Percentiles rank a stretch among this genome's conserved stretches.
phyloP scores from a whole-genome alignment of 805 yeast species.

The Lachancea kluyveri region DNA sequence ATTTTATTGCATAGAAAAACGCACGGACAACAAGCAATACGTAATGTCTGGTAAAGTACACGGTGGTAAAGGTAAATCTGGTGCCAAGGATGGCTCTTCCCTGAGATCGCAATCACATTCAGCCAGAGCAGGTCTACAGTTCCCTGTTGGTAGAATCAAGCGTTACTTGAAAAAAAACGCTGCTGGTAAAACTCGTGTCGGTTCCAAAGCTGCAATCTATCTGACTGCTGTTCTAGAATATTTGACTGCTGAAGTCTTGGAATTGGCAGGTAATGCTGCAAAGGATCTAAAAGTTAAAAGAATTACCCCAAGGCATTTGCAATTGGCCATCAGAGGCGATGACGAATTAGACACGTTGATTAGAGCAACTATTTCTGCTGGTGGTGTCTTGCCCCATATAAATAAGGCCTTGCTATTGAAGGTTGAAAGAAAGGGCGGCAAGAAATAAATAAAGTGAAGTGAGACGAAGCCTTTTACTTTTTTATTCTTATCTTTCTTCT shows the following conservation, averaged over 20 bases:
- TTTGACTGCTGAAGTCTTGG: conserved; percentile 93
- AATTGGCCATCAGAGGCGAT: conserved; percentile 95
- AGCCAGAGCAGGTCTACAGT: conserved; percentile 90
- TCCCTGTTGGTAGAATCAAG: conserved; percentile 99
- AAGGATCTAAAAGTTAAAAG: conserved; percentile 92
- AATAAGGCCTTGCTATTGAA: conserved; percentile 75
- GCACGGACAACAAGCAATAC: no score
- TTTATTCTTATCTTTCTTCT: neutral
- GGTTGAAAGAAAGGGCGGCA: conserved; percentile 51
- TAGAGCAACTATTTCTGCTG: conserved; percentile 93
- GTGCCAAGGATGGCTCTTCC: conserved; percentile 60
- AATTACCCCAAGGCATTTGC: conserved; percentile 96
- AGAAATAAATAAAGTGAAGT: conserved; percentile 4
- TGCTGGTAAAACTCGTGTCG: conserved; percentile 78
- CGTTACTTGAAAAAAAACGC: conserved; percentile 90
- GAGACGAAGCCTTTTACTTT: neutral
- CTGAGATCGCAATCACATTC: conserved; percentile 75
- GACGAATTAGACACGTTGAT: conserved; percentile 93
- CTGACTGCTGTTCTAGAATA: conserved; percentile 94
- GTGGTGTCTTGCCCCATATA: conserved; percentile 96
- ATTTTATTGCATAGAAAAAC: no score
- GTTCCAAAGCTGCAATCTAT: conserved; percentile 93
- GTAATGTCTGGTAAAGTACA: conserved; percentile 95
- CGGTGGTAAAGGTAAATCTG: conserved; percentile 95
- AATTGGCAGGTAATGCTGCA: conserved; percentile 98